Conservation (phyloP, 2,329 filamentous ascomycete species). For the Aureobasidium sp. region DNA sequence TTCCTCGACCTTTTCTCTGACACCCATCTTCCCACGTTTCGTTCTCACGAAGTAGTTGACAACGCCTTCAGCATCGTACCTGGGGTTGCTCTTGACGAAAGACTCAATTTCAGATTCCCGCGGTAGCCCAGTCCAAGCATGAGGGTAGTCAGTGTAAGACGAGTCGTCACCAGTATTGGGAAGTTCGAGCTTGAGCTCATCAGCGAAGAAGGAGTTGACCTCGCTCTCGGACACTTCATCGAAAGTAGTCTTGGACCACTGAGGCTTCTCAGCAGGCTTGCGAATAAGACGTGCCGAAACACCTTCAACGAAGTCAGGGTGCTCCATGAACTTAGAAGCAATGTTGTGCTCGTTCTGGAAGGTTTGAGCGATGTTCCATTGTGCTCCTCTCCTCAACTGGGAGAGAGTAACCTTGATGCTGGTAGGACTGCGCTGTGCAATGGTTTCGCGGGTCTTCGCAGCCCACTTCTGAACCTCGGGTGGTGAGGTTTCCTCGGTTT, state of each 20-base stretch:
- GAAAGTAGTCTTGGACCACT: slow-evolving; percentile 70
- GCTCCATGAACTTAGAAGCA: slow-evolving; percentile 78
- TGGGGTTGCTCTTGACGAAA: slow-evolving; percentile 30
- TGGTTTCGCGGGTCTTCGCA: slow-evolving; percentile 63
- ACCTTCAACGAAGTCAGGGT: slow-evolving; percentile 86
- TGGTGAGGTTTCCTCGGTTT: slow-evolving; percentile 34
- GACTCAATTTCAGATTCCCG: slow-evolving; percentile 55
- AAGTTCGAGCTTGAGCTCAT: slow-evolving; percentile 50
- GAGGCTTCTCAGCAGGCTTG: slow-evolving; percentile 57
- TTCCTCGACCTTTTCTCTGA: slow-evolving; percentile 54
- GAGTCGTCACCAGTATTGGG: slow-evolving; percentile 41
- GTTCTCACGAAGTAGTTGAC: slow-evolving; percentile 34
- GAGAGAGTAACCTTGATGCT: slow-evolving; percentile 75
- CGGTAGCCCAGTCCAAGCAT: slow-evolving; percentile 63
- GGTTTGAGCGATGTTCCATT: slow-evolving; percentile 76
- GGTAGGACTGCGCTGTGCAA: slow-evolving; percentile 75
- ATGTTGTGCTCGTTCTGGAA: slow-evolving; percentile 84
- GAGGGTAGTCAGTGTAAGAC: slow-evolving; percentile 68
- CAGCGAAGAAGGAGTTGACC: slow-evolving; percentile 63
- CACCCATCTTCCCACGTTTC: slow-evolving; percentile 40
- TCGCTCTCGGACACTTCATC: slow-evolving; percentile 54
- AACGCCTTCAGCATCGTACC: slow-evolving; percentile 31
- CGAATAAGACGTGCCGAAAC: slow-evolving; percentile 74
- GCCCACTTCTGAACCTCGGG: slow-evolving; percentile 65
- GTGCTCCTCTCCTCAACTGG: slow-evolving; percentile 68